phyloP scores from a whole-genome alignment of 129 eudicot genomes.

The Mikania micrantha region DNA sequence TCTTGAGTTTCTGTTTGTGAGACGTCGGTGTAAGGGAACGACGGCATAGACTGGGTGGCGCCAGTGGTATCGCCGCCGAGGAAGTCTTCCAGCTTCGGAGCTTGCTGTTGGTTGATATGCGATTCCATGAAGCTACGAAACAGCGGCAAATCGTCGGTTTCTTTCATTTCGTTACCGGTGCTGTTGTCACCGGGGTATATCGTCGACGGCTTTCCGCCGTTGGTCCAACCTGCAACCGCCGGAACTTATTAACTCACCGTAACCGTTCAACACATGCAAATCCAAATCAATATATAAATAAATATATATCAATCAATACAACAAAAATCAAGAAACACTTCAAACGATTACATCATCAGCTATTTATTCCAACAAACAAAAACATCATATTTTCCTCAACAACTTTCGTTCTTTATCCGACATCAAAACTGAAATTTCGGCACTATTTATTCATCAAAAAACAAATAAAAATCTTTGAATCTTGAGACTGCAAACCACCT shows the following conservation, averaged over 20 bases:
- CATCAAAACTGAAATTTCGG: constrained; percentile 37
- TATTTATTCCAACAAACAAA: constrained; percentile 17
- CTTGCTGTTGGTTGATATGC: constrained; percentile 39
- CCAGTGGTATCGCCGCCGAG: constrained; percentile 49
- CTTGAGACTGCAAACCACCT: no score
- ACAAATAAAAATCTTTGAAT: no score
- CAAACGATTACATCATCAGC: constrained; percentile 12
- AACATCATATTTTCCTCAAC: constrained; percentile 16
- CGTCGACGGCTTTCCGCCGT: constrained; percentile 35
- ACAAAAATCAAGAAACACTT: background rate
- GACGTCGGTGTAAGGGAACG: constrained; percentile 31
- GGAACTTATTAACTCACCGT: background rate
- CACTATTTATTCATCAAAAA: background rate
- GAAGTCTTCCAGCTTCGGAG: constrained; percentile 91
- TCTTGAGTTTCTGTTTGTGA: constrained; percentile 69
- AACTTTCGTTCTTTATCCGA: constrained; percentile 29
- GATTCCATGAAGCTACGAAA: constrained; percentile 42
- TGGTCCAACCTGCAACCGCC: constrained; percentile 39
- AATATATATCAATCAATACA: background rate
- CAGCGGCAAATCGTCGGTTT: constrained; percentile 28
- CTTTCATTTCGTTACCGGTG: constrained; percentile 21
- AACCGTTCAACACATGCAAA: constrained; percentile 37
- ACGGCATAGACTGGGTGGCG: constrained; percentile 20
- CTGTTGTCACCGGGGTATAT: constrained; percentile 41
- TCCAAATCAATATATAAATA: background rate